Conservation (phyloP, 768 basidiomycete genomes). For the Crepidotus variabilis region DNA sequence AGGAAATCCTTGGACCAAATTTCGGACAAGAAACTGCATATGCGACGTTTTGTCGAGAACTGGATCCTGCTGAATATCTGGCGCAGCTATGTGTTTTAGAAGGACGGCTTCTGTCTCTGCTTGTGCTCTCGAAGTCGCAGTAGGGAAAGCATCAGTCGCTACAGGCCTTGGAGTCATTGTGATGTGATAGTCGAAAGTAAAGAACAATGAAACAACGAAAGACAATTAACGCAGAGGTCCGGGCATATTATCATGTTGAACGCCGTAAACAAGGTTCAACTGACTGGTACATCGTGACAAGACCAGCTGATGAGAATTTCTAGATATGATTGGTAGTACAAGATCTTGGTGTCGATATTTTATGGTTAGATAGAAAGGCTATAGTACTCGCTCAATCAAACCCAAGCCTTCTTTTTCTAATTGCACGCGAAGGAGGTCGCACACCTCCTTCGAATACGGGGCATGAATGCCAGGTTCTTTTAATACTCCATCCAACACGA, state of each 20-base stretch:
- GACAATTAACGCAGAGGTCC: not conserved
- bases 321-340: no score
- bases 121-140: slow-evolving; percentile 61
- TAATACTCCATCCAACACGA: slow-evolving; percentile 85
- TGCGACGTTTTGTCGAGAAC: slow-evolving; percentile 62
- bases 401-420: slow-evolving; percentile 57
- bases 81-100: slow-evolving; percentile 44
- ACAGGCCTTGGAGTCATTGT: slow-evolving; percentile 22
- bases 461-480: slow-evolving; percentile 75
- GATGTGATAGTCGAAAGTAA: not conserved
- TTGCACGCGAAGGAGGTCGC: no score
- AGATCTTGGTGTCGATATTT: no score
- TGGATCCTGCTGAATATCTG: slow-evolving; percentile 15
- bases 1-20: slow-evolving; percentile 78
- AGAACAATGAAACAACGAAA: not conserved
- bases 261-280: not conserved
- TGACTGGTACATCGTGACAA: no score
- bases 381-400: slow-evolving; percentile 66
- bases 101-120: slow-evolving; percentile 64
- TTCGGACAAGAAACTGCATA: slow-evolving; percentile 69
- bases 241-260: not conserved
- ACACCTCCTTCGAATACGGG: slow-evolving; percentile 69
- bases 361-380: slow-evolving; percentile 4
- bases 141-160: slow-evolving; percentile 57
- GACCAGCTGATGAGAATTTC: no score